These are phyloP conservation scores for Colletotrichum cereale DNA, from an alignment of 2,329 filamentous ascomycete genomes.

Conservation along the genomic window DNA sequence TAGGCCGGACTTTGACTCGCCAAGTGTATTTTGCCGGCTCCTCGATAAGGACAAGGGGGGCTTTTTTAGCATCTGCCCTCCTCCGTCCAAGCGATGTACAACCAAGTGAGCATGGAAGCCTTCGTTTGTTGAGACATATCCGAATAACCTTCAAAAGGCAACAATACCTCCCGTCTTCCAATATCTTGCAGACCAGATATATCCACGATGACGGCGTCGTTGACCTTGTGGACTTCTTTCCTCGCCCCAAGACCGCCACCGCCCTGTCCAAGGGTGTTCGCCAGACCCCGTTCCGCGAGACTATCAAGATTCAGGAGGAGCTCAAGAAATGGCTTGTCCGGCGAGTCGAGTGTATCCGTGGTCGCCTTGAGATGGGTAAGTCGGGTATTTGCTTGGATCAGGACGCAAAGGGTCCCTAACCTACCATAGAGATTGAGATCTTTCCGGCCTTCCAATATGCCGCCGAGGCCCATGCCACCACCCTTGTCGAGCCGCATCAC, in stretches of 20 bases:
- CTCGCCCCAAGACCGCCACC: conserved; percentile 71
- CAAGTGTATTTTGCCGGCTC: conserved; percentile 79
- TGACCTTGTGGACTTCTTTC: conserved; percentile 82
- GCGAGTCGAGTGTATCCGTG: conserved; percentile 79
- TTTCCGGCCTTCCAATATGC: conserved; percentile 82
- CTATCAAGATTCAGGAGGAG: conserved; percentile 67
- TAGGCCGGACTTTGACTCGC: conserved; percentile 84
- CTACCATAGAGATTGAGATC: conserved; percentile 70
- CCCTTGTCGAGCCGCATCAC: conserved; percentile 61
- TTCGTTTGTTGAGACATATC: background rate
- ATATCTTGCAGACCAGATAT: conserved; percentile 82
- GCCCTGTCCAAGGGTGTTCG: conserved; percentile 61
- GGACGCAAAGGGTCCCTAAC: background rate
- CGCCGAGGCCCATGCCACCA: conserved; percentile 70
- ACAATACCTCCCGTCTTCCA: conserved; percentile 80
- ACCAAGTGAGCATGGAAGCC: conserved; percentile 63
- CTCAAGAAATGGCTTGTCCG: conserved; percentile 79
- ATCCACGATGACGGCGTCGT: conserved; percentile 81
- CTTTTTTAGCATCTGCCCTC: conserved; percentile 76
- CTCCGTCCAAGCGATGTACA: conserved; percentile 65
- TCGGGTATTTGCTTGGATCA: background rate
- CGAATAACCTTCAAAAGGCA: conserved; percentile 55
- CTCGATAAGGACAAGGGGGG: conserved; percentile 82
- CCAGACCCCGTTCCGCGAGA: conserved; percentile 67
- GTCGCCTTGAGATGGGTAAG: conserved; percentile 70